Percentiles rank a stretch among this genome's conserved stretches.
Evolutionary conservation across 2,329 filamentous ascomycete genomes (phyloP).

Genomic region (Trichophyton verrucosum): DNA sequence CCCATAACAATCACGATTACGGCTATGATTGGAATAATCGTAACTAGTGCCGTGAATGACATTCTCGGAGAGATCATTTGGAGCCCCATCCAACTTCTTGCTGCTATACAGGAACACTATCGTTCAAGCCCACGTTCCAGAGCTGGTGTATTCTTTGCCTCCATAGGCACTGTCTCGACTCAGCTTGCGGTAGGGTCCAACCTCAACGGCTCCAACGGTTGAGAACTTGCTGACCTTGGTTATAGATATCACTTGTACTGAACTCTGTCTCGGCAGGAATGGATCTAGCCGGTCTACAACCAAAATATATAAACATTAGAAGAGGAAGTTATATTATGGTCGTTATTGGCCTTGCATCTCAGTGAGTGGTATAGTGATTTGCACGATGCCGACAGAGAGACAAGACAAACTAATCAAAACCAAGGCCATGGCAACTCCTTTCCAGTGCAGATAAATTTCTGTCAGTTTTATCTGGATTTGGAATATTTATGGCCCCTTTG

Average conservation of each 20-base stretch:
- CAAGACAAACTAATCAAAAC: constrained; percentile 13
- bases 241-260: constrained; percentile 22
- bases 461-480: constrained; percentile 34
- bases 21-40: constrained; percentile 27
- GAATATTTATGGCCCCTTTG: constrained; percentile 37
- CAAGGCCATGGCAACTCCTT: constrained; percentile 43
- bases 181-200: constrained; percentile 18
- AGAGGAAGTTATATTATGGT: constrained; percentile 38
- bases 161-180: constrained; percentile 32
- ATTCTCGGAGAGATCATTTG: constrained; percentile 25
- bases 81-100: constrained; percentile 30
- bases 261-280: constrained; percentile 43
- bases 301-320: constrained; percentile 44
- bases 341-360: constrained; percentile 9
- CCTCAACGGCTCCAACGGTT: neutral
- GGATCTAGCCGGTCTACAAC: constrained; percentile 43
- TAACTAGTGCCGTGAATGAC: constrained; percentile 24
- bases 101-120: constrained; percentile 24
- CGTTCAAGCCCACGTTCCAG: constrained; percentile 22
- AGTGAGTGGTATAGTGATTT: constrained; percentile 8
- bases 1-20: constrained; percentile 29
- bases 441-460: constrained; percentile 37
- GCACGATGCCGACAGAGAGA: neutral
- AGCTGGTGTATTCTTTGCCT: constrained; percentile 37
- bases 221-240: neutral